These are phyloP conservation scores for Oryza australiensis DNA, from an alignment of 176 grass and related monocot genomes.

Conservation along the genomic window DNA sequence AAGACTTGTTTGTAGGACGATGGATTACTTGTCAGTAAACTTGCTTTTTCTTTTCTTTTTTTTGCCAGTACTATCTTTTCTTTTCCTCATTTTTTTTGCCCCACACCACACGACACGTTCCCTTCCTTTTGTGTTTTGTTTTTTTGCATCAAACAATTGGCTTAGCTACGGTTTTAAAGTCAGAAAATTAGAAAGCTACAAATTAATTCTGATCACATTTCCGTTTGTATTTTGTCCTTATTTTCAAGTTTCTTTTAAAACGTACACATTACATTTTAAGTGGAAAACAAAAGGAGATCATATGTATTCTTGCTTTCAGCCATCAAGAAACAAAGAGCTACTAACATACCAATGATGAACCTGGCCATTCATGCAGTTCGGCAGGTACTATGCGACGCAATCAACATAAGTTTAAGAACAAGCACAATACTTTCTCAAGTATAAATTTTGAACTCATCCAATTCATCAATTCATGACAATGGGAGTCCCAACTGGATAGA, in stretches of 20 bases:
- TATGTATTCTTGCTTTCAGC: too few species aligned
- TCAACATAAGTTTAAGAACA: not conserved
- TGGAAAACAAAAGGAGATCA: not conserved
- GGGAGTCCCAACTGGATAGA: too few species aligned
- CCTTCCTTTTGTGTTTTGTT: not conserved
- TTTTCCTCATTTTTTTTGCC: not conserved
- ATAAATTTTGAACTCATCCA: not conserved
- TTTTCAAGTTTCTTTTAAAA: too few species aligned
- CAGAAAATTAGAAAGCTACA: too few species aligned
- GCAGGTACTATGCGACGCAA: not conserved
- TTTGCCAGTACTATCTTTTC: not conserved
- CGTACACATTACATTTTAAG: not conserved
- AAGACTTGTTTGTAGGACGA: too few species aligned
- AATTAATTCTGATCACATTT: too few species aligned
- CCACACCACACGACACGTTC: not conserved
- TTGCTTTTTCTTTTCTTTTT: not conserved
- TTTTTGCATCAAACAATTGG: not conserved
- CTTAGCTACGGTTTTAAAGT: too few species aligned
- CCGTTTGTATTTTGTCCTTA: not conserved
- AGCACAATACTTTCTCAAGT: not conserved
- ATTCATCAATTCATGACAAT: not conserved
- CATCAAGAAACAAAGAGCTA: not conserved
- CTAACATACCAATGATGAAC: not conserved
- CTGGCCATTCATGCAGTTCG: not conserved
- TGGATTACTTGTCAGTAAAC: not conserved